Evolutionary conservation across 2,329 filamentous ascomycete species (phyloP), one percentile per base, ranked within the genome.

Genomic region (Arthrobotrys sinensis): DNA sequence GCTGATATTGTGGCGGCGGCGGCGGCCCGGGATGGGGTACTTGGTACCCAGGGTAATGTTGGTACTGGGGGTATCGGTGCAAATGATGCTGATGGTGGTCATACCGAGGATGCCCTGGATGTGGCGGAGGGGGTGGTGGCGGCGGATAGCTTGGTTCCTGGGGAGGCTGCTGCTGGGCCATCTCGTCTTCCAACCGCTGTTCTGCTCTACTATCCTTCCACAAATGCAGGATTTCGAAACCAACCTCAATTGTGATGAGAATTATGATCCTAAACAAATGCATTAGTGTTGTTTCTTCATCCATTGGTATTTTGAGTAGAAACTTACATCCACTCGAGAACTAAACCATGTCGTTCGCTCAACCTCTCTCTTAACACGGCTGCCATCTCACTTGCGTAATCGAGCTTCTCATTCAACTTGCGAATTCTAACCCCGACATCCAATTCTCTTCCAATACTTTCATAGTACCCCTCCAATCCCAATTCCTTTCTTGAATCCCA

Each of bases 381-480:
- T 5, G 96, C 94, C 83, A 97, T 97, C 84, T 98, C 95, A 82
- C 96, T 93, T 0, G 95, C 96, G 84, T 99, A 98, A 83, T 97
- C 95, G 89, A 99, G 96, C 86, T 97, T 97, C 85, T 97, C 93
- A 84, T 99, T 99, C 81, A 98, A 85, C 16, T 93, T 91, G 82
- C 92, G 93, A 85, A 98, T 98, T 63, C 96, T 89, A 28, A 96
- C 93, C 38, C 93, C 92, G 24, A 98, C 94, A 84, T 98, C 96
- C 40, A 99, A 88, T 0, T 94, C 93, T 68, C 91, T 90, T 46
- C 95, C 94, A 46, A 97, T 93, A 84, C 96, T 92, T 81, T 97
- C 94, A 84, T 98, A 99, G 85, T 97, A 98, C 34, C 91, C 92
- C 84, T 97, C 96, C 1, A 99, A 88, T 0, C 94, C 93, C 1